Conservation (phyloP, 148 eudicot species). For the Suaeda aralocaspica region DNA sequence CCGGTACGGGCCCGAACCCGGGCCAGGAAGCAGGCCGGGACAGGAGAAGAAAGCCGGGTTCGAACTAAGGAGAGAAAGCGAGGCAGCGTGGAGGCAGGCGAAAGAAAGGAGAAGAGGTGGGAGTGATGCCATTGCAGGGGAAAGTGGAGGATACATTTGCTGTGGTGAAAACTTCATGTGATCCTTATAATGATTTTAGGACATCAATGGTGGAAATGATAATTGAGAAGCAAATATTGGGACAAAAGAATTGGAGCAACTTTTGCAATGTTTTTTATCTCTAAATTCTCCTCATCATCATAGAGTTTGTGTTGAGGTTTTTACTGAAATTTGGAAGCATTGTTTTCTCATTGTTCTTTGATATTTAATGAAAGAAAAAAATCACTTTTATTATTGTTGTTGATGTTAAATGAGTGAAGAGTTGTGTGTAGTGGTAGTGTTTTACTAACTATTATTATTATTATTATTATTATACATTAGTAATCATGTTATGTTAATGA, state of each 20-base stretch:
- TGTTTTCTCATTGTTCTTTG: conserved; percentile 44
- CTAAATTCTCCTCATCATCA: conserved; percentile 66
- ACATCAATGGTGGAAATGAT: conserved; percentile 82
- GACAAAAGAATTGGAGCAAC: conserved; percentile 39
- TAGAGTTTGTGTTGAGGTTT: conserved; percentile 48
- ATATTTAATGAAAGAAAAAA: not conserved
- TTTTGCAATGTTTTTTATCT: conserved; percentile 52
- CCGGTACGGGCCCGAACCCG: not conserved
- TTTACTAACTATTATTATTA: conserved; percentile 8
- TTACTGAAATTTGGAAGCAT: conserved; percentile 65
- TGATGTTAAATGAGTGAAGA: conserved; percentile 14
- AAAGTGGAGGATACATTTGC: conserved; percentile 58
- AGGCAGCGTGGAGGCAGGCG: conserved; percentile 24
- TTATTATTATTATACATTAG: conserved; percentile 11
- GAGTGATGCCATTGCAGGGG: conserved; percentile 28
- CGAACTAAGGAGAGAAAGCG: not conserved
- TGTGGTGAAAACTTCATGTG: conserved; percentile 64
- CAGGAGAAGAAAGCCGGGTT: conserved; percentile 18
- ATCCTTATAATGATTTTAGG: conserved; percentile 71
- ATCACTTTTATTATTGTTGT: not conserved
- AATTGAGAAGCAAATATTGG: conserved; percentile 60
- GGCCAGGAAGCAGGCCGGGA: too few relatives aligned
- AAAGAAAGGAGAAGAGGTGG: conserved; percentile 9
- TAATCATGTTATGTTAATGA: not conserved
- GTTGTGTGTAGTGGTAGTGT: not conserved